These are phyloP conservation scores for Wallacemonas sp. DNA, from an alignment of 208 protist genomes.

Conservation along the genomic window DNA sequence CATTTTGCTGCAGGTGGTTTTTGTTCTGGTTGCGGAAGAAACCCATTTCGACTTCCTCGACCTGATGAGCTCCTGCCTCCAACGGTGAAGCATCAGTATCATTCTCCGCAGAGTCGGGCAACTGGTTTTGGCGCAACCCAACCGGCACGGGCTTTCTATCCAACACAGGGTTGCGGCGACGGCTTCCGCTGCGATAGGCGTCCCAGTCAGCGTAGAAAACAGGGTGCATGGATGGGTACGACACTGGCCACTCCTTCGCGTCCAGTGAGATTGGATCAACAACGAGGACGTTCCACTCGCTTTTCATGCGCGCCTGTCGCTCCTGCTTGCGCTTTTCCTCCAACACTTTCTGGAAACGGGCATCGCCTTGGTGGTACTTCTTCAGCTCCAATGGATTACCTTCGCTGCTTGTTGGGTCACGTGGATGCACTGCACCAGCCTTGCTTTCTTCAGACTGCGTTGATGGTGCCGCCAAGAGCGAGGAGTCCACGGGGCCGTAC, in stretches of 20 bases:
- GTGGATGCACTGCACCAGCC: not conserved
- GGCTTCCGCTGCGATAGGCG: not conserved
- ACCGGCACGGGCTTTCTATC: not conserved
- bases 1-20: constrained; percentile 61
- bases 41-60: not conserved
- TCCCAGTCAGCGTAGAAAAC: constrained; percentile 57
- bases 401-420: constrained; percentile 35
- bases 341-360: constrained; percentile 23
- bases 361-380: constrained; percentile 36
- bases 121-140: not conserved
- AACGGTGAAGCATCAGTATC: not conserved
- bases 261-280: constrained; percentile 55
- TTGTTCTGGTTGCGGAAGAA: constrained; percentile 29
- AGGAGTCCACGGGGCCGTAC: constrained; percentile 31
- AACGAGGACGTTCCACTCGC: constrained; percentile 57
- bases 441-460: not conserved
- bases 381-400: constrained; percentile 41
- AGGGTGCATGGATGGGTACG: constrained; percentile 60
- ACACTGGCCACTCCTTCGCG: constrained; percentile 31
- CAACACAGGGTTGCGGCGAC: not conserved
- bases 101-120: not conserved
- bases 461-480: not conserved
- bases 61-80: not conserved
- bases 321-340: constrained; percentile 27
- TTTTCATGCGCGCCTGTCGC: constrained; percentile 23